Conservation (phyloP, 2,329 filamentous ascomycete species). For the Nemania abortiva region DNA sequence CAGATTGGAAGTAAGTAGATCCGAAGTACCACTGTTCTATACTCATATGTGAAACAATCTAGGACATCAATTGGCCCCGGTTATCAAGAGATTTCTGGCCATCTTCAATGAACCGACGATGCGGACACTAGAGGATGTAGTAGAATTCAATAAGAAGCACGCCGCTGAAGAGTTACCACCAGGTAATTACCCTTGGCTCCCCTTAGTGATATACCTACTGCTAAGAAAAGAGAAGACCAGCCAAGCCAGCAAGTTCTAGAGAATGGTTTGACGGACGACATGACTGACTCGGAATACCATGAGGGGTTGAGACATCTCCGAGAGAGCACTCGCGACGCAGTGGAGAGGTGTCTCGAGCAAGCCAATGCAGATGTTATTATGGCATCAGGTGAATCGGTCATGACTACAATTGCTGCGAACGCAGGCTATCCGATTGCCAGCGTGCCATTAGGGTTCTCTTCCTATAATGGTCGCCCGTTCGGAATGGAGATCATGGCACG, state of each 20-base stretch:
- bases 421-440: slow-evolving; percentile 1
- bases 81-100: background rate
- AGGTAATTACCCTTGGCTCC: background rate
- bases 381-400: slow-evolving; percentile 1
- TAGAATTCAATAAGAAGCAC: slow-evolving; percentile 3
- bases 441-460: background rate
- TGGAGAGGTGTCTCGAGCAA: background rate
- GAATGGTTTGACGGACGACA: background rate
- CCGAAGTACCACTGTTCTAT: background rate
- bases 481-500: slow-evolving; percentile 4
- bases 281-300: background rate
- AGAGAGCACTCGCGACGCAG: background rate
- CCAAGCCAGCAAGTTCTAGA: background rate
- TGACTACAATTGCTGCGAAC: background rate
- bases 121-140: background rate
- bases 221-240: background rate
- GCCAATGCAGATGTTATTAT: slow-evolving; percentile 1
- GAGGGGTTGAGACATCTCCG: slow-evolving; percentile 2
- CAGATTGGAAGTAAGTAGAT: slow-evolving; percentile 2
- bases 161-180: slow-evolving; percentile 1
- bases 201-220: background rate
- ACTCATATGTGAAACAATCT: background rate
- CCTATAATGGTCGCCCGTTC: slow-evolving; percentile 1
- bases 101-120: background rate
- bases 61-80: background rate